Evolutionary conservation across 2,329 filamentous ascomycete genomes (phyloP).

Genomic region (Parafenestella ontariensis): DNA sequence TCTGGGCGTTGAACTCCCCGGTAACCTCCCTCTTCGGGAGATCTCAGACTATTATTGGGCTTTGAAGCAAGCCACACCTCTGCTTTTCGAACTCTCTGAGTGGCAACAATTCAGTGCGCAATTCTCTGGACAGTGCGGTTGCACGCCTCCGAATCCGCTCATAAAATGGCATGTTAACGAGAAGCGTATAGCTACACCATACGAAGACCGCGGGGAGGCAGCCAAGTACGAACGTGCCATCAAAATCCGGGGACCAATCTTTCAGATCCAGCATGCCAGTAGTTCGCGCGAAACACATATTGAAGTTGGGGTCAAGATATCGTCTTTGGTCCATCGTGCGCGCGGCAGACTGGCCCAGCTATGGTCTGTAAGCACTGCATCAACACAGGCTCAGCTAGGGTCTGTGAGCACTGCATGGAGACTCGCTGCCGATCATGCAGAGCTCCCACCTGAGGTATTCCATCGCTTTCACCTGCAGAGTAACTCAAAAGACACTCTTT

Average conservation of each 20-base stretch:
- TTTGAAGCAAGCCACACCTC: conserved; percentile 21
- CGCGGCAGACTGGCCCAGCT: conserved; percentile 36
- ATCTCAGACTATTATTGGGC: conserved; percentile 30
- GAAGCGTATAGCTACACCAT: conserved; percentile 24
- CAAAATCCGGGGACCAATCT: conserved; percentile 54
- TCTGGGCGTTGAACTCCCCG: conserved; percentile 25
- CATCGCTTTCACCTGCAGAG: conserved; percentile 52
- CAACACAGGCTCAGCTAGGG: conserved; percentile 6
- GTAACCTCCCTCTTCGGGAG: conserved; percentile 1
- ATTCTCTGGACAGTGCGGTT: conserved; percentile 19
- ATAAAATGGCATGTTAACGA: conserved; percentile 37
- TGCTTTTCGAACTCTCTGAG: conserved; percentile 20
- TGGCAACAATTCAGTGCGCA: conserved; percentile 25
- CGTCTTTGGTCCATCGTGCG: conserved; percentile 55
- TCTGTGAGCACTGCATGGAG: conserved; percentile 52
- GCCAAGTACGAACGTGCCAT: conserved; percentile 59
- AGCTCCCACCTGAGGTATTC: conserved; percentile 42
- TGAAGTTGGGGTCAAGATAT: conserved; percentile 51
- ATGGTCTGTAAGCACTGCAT: conserved; percentile 37
- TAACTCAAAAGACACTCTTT: conserved; percentile 46
- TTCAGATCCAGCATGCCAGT: conserved; percentile 18
- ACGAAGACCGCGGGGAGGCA: conserved; percentile 54
- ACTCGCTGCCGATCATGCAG: conserved; percentile 55
- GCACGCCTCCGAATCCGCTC: conserved; percentile 32
- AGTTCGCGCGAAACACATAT: conserved; percentile 45